Base-by-base conservation (phyloP, 139 green algal species). In the Picocystis salinarum region DNA sequence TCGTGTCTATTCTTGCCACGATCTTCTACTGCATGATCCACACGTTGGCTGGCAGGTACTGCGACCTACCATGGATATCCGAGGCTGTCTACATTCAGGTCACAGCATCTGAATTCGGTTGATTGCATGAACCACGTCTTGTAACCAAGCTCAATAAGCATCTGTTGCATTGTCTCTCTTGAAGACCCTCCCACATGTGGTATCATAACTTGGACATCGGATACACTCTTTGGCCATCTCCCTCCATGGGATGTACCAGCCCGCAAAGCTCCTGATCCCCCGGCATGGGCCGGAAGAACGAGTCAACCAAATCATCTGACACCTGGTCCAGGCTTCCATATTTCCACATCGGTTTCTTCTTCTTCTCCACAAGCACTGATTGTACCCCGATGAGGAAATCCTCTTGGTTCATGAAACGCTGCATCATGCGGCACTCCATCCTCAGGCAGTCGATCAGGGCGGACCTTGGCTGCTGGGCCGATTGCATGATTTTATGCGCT, bases 1-100 rank as follows among this genome's bases (percentile, higher is more conserved):
- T 27, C 59, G 33, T 29, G 53, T 56, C 5, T 59, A 42, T 39
- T 82, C 22, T 53, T 6, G 34, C 30, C 42, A 56, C 54, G 7
- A 26, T 58, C 4, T 33, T 60, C 13, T 59, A 59, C 23, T 59
- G 28, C 30, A 45, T 59, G 3, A 47, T 45, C 10, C 36, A 36
- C 42, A 23, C 15, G 6, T 1, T 59, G 1, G 20, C 42, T 26
- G 73, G 71, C 6, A 57, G 53, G n/a, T 82, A 82, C 50, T 61
- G 61, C 22, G 71, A 82, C 44, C 41, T 82, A 6, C 64, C 67
- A 7, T 74, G 61, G 29, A 54, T 82, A 11, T 78, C 67, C 4
- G 73, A 82, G 27, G 69, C 63, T 1, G 67, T 76, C 10, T 82
- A 80, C 55, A 60, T 74, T 41, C 73, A 82, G 52, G 71, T 80